These are phyloP conservation scores for Sporothrix inflata DNA, from an alignment of 2,329 filamentous ascomycete species.

Conservation along the genomic window DNA sequence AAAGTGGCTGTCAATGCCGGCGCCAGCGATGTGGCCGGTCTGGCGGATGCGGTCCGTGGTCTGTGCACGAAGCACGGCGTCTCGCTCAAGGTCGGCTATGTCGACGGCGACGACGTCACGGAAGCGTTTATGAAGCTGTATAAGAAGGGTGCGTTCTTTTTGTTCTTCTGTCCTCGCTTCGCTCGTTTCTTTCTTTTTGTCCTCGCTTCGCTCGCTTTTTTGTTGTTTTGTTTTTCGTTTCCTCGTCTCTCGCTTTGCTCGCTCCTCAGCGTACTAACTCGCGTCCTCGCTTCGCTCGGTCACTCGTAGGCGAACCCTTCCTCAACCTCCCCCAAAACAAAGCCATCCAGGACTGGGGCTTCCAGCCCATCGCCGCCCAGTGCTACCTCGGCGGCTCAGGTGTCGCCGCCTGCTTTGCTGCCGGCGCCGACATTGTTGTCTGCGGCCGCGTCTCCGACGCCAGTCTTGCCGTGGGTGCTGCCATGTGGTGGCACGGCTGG, in stretches of 20 bases:
- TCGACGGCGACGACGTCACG: conserved; percentile 41
- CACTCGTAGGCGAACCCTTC: conserved; percentile 29
- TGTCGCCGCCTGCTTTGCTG: conserved; percentile 42
- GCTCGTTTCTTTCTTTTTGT: neutral
- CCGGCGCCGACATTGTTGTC: conserved; percentile 45
- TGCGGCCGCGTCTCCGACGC: conserved; percentile 47
- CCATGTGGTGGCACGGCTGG: conserved; percentile 55
- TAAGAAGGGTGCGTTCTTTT: neutral
- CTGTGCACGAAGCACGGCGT: conserved; percentile 35
- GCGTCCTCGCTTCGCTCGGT: neutral
- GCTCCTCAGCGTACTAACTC: neutral
- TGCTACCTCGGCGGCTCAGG: conserved; percentile 49
- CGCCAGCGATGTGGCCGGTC: conserved; percentile 37
- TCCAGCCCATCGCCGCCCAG: conserved; percentile 30
- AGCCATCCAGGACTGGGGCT: conserved; percentile 32
- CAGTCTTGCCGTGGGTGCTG: conserved; percentile 50
- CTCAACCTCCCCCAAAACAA: conserved; percentile 31
- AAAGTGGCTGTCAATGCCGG: conserved; percentile 43
- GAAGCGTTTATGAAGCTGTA: conserved; percentile 13
- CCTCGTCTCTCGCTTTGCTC: too few relatives aligned
- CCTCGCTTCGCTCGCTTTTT: neutral
- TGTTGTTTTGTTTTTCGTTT: too few relatives aligned
- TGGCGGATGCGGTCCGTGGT: conserved; percentile 30
- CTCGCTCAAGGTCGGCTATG: conserved; percentile 40
- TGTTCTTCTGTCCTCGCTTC: neutral